A percentile compares a stretch with the other conserved stretches of the same genome.
Conservation (phyloP, 805 yeast species). For the Cyberlindnera mississippiensis region DNA sequence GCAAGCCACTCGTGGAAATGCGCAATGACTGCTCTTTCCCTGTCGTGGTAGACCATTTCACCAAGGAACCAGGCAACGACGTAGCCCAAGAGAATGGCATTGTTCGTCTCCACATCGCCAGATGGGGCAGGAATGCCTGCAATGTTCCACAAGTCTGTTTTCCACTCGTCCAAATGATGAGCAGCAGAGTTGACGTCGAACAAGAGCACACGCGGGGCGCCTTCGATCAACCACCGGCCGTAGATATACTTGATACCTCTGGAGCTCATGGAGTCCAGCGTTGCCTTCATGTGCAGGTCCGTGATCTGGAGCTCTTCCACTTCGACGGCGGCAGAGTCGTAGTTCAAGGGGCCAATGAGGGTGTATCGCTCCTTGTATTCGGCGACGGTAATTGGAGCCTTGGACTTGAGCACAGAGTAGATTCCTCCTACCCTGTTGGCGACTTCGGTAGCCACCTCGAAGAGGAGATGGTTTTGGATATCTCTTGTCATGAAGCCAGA, state of each 20-base stretch:
- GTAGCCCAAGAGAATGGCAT: conserved; percentile 89
- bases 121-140: conserved; percentile 94
- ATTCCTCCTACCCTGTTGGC: conserved; percentile 98
- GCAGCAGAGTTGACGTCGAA: conserved; percentile 81
- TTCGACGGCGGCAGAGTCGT: conserved; percentile 69
- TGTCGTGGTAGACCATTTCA: conserved; percentile 80
- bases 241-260: conserved; percentile 82
- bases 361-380: conserved; percentile 87
- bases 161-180: conserved; percentile 84
- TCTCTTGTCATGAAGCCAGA: conserved; percentile 62
- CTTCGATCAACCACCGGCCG: conserved; percentile 97
- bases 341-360: conserved; percentile 81
- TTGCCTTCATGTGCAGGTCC: conserved; percentile 50
- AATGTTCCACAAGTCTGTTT: conserved; percentile 82
- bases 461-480: conserved; percentile 78
- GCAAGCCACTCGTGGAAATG: conserved; percentile 99
- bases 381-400: conserved; percentile 94
- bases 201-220: conserved; percentile 89
- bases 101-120: conserved; percentile 83
- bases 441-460: conserved; percentile 95
- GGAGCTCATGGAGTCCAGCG: conserved; percentile 73
- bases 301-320: conserved; percentile 69
- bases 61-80: conserved; percentile 97
- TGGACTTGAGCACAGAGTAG: conserved; percentile 92
- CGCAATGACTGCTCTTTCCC: conserved; percentile 82